Percentiles rank a stretch among this genome's conserved stretches.
These are phyloP conservation scores for Physcomitrellopsis africana DNA, from an alignment of 225 moss, liverwort and hornwort species.

Conservation along the genomic window DNA sequence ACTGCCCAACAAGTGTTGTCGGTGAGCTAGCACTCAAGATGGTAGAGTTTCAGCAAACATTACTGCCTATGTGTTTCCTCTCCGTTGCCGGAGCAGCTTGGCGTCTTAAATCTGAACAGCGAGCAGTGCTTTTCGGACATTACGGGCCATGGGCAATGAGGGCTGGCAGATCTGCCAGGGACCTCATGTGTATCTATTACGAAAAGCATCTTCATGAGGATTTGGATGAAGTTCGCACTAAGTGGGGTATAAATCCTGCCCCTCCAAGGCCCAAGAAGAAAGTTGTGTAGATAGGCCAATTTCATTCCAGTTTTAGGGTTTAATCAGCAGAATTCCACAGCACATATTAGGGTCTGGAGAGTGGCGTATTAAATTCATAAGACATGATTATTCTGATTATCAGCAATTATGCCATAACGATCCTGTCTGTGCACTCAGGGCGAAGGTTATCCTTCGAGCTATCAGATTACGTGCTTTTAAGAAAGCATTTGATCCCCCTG, in stretches of 20 bases:
- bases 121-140: slow-evolving; percentile 76
- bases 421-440: too few species aligned
- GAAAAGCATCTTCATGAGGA: slow-evolving; percentile 85
- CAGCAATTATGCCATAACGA: too few species aligned
- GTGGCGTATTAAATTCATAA: too few species aligned
- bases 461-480: too few species aligned
- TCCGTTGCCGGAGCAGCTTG: slow-evolving; percentile 97
- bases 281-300: slow-evolving; percentile 18
- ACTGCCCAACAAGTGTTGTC: slow-evolving; percentile 78
- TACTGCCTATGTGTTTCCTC: slow-evolving; percentile 95
- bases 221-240: slow-evolving; percentile 69
- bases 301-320: neutral
- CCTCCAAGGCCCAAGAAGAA: slow-evolving; percentile 51
- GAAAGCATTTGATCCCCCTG: too few species aligned
- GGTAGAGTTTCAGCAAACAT: slow-evolving; percentile 98
- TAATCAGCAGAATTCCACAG: too few species aligned
- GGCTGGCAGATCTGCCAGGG: slow-evolving; percentile 71
- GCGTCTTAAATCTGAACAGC: slow-evolving; percentile 85
- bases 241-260: slow-evolving; percentile 93
- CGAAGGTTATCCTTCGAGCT: too few species aligned
- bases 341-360: too few species aligned
- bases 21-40: slow-evolving; percentile 98
- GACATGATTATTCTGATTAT: too few species aligned
- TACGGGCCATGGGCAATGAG: slow-evolving; percentile 90
- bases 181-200: slow-evolving; percentile 96